phyloP scores from a whole-genome alignment of 1,284 basidiomycete genomes.

The Trichosporon ovoides region DNA sequence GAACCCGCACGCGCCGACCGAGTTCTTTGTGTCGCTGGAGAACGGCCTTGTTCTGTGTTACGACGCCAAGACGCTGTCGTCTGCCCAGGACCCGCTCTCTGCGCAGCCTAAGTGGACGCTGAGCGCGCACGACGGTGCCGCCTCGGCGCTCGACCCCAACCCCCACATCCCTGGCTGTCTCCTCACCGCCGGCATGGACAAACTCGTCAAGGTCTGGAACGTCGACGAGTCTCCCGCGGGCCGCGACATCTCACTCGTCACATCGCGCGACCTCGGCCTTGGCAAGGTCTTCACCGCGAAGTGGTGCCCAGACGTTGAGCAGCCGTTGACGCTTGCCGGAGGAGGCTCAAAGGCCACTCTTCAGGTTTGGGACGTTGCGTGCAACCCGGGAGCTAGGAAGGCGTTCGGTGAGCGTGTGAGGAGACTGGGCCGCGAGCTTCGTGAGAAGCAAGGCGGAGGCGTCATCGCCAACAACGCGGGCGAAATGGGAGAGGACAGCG shows the following conservation, averaged over 20 bases:
- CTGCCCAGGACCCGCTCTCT: conserved; percentile 48
- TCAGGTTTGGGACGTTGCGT: conserved; percentile 88
- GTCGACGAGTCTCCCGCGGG: conserved; percentile 59
- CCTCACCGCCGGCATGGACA: conserved; percentile 89
- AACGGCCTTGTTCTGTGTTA: conserved; percentile 88
- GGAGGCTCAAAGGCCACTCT: conserved; percentile 88
- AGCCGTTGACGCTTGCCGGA: conserved; percentile 86
- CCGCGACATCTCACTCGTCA: conserved; percentile 80
- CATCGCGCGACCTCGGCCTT: conserved; percentile 84
- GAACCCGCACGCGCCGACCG: conserved; percentile 87
- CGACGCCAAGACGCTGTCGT: conserved; percentile 76
- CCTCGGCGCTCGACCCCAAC: conserved; percentile 86
- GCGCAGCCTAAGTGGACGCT: conserved; percentile 71
- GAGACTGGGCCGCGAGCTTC: conserved; percentile 62
- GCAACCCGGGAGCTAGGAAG: conserved; percentile 70
- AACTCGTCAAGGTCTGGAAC: conserved; percentile 93
- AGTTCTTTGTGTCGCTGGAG: conserved; percentile 89
- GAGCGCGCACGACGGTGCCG: conserved; percentile 89
- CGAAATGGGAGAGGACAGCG: conserved; percentile 68
- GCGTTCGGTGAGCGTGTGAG: conserved; percentile 68
- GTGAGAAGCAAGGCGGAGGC: conserved; percentile 57
- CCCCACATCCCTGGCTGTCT: conserved; percentile 86
- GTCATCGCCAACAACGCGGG: conserved; percentile 61
- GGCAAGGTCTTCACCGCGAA: conserved; percentile 89
- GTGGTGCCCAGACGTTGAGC: conserved; percentile 76